Conservation (phyloP, 129 eudicot genomes). For the Ambrosia trifida region DNA sequence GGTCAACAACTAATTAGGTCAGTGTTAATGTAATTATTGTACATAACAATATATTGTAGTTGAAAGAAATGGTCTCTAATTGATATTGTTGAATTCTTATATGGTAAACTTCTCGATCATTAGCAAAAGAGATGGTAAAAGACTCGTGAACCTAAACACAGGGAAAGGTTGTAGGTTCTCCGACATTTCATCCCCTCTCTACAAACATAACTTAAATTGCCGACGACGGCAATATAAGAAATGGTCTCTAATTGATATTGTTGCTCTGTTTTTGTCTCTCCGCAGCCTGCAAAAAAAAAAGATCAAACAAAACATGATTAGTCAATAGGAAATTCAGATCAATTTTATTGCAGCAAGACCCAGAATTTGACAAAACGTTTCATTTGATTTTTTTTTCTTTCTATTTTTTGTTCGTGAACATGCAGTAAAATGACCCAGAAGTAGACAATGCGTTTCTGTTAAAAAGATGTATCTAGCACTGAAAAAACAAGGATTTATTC, state of each 20-base stretch:
- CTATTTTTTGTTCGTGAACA: too few species aligned
- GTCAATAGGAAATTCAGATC: neutral
- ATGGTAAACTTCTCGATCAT: neutral
- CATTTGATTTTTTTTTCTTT: too few species aligned
- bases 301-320: neutral
- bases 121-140: neutral
- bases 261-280: constrained; percentile 46
- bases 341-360: neutral
- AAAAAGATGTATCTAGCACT: too few species aligned
- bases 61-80: neutral
- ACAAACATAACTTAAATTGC: neutral
- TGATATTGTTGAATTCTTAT: neutral
- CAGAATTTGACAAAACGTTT: neutral
- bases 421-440: too few species aligned
- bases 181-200: neutral
- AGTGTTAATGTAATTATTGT: neutral
- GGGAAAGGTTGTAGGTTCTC: neutral
- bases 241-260: too few species aligned
- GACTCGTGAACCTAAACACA: neutral
- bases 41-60: constrained; percentile 2
- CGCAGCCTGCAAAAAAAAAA: constrained; percentile 44
- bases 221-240: neutral
- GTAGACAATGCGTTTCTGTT: too few species aligned
- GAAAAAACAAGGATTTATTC: too few species aligned
- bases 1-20: constrained; percentile 16